Percentiles rank a stretch among this genome's conserved stretches.
Evolutionary conservation across 208 protist genomes (phyloP).

Genomic region (Acanthamoeba divionensis): DNA sequence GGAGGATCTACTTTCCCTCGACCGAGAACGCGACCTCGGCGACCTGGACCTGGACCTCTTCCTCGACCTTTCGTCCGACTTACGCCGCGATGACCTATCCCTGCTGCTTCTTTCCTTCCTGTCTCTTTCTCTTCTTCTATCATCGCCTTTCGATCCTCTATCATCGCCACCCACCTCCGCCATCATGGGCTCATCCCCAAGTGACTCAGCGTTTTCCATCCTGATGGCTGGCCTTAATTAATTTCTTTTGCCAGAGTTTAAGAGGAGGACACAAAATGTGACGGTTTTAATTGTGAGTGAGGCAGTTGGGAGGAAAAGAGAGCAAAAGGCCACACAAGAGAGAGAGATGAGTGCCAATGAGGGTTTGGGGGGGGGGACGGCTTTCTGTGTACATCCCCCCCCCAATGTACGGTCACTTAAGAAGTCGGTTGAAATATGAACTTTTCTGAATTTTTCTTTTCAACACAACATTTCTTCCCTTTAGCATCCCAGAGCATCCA

Average conservation of each 20-base stretch:
- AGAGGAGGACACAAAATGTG: not conserved
- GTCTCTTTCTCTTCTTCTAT: not conserved
- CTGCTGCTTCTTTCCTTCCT: not conserved
- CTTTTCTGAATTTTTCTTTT: too few species aligned
- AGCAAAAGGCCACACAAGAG: not conserved
- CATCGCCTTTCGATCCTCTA: not conserved
- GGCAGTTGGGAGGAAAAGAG: too few species aligned
- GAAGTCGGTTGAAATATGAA: not conserved
- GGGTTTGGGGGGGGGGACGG: not conserved
- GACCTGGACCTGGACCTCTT: too few species aligned
- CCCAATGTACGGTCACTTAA: too few species aligned
- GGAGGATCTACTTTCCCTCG: not conserved
- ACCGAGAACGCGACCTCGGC: too few species aligned
- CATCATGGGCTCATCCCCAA: not conserved
- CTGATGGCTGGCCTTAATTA: not conserved
- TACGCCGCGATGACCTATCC: not conserved
- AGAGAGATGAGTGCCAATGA: not conserved
- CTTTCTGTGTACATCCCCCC: not conserved
- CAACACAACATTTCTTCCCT: too few species aligned
- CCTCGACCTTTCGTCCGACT: not conserved
- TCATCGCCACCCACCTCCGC: not conserved
- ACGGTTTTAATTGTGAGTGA: too few species aligned
- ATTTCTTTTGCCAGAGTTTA: not conserved
- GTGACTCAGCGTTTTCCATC: not conserved
- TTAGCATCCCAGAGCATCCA: too few species aligned